These are phyloP conservation scores for Sonneratia alba DNA, from an alignment of 345 rosid genomes.

Conservation along the genomic window DNA sequence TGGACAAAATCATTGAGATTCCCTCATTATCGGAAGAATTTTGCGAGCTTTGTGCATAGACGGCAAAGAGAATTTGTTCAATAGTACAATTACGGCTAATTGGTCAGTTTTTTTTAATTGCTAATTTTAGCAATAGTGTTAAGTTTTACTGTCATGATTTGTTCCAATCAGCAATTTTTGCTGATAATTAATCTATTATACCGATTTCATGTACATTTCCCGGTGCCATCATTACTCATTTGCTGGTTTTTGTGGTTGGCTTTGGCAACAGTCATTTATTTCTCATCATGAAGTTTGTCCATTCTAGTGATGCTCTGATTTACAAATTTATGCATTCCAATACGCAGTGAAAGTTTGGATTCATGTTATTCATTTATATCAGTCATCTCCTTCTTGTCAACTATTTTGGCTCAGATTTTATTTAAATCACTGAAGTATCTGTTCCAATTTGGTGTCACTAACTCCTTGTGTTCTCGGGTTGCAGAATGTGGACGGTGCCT, in stretches of 20 bases:
- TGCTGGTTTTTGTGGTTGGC: not conserved
- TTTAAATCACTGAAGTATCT: not conserved
- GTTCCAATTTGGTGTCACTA: not conserved
- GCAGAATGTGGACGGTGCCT: conserved; percentile 80
- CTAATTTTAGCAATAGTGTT: conserved; percentile 11
- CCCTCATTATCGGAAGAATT: not conserved
- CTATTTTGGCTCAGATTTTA: not conserved
- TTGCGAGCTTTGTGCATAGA: not conserved
- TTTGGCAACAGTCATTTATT: not conserved
- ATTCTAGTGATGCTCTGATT: not conserved
- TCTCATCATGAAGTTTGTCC: not conserved
- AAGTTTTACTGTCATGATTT: not conserved
- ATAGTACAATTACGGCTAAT: not conserved
- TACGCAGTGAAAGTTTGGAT: not conserved
- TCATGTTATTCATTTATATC: not conserved
- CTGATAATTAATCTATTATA: not conserved
- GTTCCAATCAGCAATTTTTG: not conserved
- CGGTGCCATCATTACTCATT: not conserved
- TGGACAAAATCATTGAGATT: not conserved
- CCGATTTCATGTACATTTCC: not conserved
- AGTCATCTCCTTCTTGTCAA: not conserved
- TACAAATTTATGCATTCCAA: not conserved
- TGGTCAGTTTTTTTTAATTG: not conserved
- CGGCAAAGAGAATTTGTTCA: not conserved
- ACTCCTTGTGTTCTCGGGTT: not conserved